Percentiles rank a stretch among this genome's conserved stretches.
These are phyloP conservation scores for Cyclospora cayetanensis DNA, from an alignment of 169 alveolate species.

Conservation along the genomic window DNA sequence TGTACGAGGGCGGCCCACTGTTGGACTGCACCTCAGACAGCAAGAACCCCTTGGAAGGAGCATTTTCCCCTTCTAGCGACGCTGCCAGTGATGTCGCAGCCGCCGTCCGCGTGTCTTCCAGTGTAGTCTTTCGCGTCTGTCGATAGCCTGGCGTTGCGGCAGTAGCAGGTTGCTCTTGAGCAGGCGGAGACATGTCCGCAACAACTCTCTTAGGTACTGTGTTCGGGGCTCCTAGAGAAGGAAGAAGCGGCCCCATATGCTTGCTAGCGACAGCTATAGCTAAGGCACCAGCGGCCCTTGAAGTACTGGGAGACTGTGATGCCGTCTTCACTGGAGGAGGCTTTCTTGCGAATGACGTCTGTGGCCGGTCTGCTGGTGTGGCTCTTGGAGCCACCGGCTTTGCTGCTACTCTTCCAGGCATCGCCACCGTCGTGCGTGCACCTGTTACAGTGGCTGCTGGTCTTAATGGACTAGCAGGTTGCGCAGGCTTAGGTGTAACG, in stretches of 20 bases:
- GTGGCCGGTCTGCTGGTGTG: background rate
- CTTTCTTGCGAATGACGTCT: background rate
- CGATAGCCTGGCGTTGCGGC: background rate
- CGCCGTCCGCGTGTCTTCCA: background rate
- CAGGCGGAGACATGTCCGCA: conserved; percentile 23
- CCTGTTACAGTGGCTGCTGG: background rate
- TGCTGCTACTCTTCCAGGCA: background rate
- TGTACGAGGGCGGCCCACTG: too few relatives aligned
- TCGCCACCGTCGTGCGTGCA: background rate
- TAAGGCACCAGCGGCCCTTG: background rate
- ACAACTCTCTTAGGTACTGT: background rate
- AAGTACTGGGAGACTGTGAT: background rate
- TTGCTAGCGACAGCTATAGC: background rate
- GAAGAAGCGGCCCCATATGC: conserved; percentile 36
- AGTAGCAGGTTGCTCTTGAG: background rate
- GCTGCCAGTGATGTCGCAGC: too few relatives aligned
- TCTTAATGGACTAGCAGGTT: background rate
- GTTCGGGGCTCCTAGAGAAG: conserved; percentile 11
- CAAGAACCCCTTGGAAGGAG: background rate
- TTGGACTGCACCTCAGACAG: background rate
- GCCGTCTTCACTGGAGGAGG: background rate
- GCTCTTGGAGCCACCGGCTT: background rate
- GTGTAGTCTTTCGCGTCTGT: background rate
- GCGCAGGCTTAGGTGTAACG: background rate
- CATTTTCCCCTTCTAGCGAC: too few relatives aligned